phyloP scores from a whole-genome alignment of 129 eudicot genomes.

The Ambrosia artemisiifolia region DNA sequence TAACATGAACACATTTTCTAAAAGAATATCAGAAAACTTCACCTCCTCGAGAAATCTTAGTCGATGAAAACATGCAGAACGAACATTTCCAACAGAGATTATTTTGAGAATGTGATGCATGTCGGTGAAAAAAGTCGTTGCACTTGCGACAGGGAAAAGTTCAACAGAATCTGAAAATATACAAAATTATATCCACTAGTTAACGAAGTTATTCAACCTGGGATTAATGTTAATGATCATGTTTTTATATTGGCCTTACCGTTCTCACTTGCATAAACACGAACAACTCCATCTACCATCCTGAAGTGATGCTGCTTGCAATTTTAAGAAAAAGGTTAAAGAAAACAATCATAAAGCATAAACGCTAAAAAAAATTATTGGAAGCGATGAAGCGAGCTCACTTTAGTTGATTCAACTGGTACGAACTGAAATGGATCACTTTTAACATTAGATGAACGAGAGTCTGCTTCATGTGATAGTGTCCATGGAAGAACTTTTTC shows the following conservation, averaged over 20 bases:
- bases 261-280: conserved; percentile 52
- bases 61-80: conserved; percentile 61
- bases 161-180: conserved; percentile 45
- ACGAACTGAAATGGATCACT: conserved; percentile 60
- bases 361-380: neutral
- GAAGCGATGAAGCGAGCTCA: conserved; percentile 37
- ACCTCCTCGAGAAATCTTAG: conserved; percentile 74
- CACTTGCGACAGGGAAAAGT: conserved; percentile 66
- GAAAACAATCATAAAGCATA: neutral
- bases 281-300: conserved; percentile 77
- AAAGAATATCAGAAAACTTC: neutral
- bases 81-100: conserved; percentile 64
- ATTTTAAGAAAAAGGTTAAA: neutral
- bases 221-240: neutral
- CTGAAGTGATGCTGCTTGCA: conserved; percentile 59
- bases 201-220: neutral
- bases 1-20: neutral
- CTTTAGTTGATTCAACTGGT: conserved; percentile 83
- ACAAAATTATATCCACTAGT: neutral
- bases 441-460: conserved; percentile 37
- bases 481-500: conserved; percentile 82
- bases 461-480: conserved; percentile 34
- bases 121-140: conserved; percentile 68
- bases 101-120: conserved; percentile 67
- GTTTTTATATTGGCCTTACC: conserved; percentile 31